Evolutionary conservation across 2,329 filamentous ascomycete genomes (phyloP), one percentile per base, ranked within the genome.

Genomic region (Phyllosticta citrichinensis): DNA sequence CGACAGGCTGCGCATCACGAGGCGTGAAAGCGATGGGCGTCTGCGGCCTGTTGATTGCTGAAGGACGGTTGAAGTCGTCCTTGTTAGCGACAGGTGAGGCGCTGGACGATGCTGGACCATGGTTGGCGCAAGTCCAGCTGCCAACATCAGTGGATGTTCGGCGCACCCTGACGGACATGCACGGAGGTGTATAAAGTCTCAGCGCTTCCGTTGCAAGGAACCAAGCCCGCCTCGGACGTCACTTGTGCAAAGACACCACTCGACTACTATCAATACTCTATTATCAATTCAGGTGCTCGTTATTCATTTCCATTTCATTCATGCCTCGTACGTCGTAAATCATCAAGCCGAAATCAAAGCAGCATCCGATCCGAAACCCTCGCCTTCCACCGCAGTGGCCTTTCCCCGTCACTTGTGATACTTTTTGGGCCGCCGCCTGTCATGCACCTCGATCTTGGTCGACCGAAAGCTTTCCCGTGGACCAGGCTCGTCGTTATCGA

Each of bases 361-460:
- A 52, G 24, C 53, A 25, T 6, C 19, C 56, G 10, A 11, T 6
- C 22, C 24, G 19, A 17, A 4, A 17, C 12, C 4, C 24, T 20
- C 20, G 40, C 51, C 22, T 12, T 17, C 51, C 27, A 9, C 51
- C 66, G 64, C 63, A 67, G 27, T 64, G 30, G 63, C 52, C 3
- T 67, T 64, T 68, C 65, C n/a, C 65, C 65, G 3, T 54, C 55
- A 60, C 40, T 47, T 52, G 51, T 52, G 27, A 52, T 56, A 60
- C 53, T 60, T 54, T 14, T 52, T 33, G 9, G 57, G 57, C 35
- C 58, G n/a, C 12, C 58, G 52, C 53, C 40, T 53, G 52, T 62
- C 71, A 67, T 24, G 64, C 65, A 22, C 73, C 65, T 65, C 71
- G 68, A 57, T 70, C 68, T 62, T 50, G 58, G 72, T 73, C 58